Percentiles rank a stretch among this genome's conserved stretches.
Evolutionary conservation across 2,329 filamentous ascomycete genomes (phyloP).

Genomic region (Rutstroemia sp.): DNA sequence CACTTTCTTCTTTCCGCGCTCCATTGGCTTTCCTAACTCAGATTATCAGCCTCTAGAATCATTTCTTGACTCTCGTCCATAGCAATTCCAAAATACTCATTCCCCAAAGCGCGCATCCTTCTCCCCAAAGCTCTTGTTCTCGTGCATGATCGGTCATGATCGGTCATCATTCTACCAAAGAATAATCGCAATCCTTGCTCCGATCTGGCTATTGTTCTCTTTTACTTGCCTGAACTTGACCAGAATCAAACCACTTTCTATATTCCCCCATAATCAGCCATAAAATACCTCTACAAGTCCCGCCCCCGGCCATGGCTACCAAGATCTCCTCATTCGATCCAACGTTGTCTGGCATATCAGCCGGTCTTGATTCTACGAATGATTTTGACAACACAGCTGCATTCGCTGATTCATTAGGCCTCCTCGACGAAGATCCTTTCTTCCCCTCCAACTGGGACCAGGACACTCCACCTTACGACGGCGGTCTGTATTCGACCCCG

Average conservation of each 20-base stretch:
- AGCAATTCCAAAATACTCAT: not conserved
- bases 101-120: not conserved
- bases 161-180: too few species aligned
- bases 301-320: slow-evolving; percentile 16
- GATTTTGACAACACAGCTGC: slow-evolving; percentile 20
- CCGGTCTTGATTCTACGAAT: slow-evolving; percentile 18
- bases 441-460: slow-evolving; percentile 25
- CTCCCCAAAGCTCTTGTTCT: not conserved
- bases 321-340: slow-evolving; percentile 18
- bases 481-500: slow-evolving; percentile 27
- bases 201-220: not conserved
- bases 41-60: not conserved
- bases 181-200: not conserved
- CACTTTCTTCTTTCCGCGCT: not conserved
- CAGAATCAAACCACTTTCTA: not conserved
- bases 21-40: not conserved
- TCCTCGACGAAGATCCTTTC: slow-evolving; percentile 24
- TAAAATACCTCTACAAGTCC: not conserved
- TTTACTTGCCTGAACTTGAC: not conserved
- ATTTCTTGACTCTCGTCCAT: not conserved
- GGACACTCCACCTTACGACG: slow-evolving; percentile 26
- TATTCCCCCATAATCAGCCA: not conserved
- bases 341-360: slow-evolving; percentile 22
- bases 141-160: not conserved
- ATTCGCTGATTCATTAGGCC: slow-evolving; percentile 20